These are phyloP conservation scores for Cladosporium cucumerinum DNA, from an alignment of 2,329 filamentous ascomycete genomes.

Conservation along the genomic window DNA sequence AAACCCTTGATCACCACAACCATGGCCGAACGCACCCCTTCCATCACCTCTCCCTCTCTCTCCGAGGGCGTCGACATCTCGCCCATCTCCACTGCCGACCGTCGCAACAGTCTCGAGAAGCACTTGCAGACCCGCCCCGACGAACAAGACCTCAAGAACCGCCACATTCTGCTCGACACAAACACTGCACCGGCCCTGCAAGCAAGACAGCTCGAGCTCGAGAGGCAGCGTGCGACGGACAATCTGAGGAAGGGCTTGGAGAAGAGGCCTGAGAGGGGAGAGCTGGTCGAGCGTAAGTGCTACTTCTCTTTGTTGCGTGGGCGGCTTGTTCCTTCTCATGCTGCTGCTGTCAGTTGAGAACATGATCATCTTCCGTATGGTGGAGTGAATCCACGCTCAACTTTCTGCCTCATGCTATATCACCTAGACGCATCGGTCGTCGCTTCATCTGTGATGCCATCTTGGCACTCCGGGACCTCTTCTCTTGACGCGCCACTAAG, in stretches of 20 bases:
- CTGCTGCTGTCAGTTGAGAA: not conserved
- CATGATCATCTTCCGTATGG: not conserved
- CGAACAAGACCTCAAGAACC: conserved; percentile 62
- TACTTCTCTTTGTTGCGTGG: not conserved
- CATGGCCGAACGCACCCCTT: not conserved
- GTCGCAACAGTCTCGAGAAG: conserved; percentile 27
- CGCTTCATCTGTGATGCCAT: not conserved
- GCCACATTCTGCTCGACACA: conserved; percentile 65
- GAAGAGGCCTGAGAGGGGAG: conserved; percentile 64
- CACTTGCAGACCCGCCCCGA: conserved; percentile 47
- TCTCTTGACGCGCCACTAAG: not conserved
- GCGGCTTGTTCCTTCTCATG: not conserved
- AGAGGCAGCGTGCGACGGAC: conserved; percentile 61
- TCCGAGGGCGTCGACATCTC: conserved; percentile 20
- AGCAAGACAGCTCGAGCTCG: conserved; percentile 59
- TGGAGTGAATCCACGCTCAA: too few species aligned
- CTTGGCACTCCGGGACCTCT: not conserved
- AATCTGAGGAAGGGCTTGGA: conserved; percentile 62
- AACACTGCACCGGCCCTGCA: conserved; percentile 66
- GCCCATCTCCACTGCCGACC: conserved; percentile 23
- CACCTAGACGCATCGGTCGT: not conserved
- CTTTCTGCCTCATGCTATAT: not conserved
- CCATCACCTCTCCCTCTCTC: not conserved
- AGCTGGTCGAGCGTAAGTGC: conserved; percentile 72
- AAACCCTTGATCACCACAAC: not conserved